phyloP scores from a whole-genome alignment of 2,329 filamentous ascomycete species.

The Fusarium liriodendri region DNA sequence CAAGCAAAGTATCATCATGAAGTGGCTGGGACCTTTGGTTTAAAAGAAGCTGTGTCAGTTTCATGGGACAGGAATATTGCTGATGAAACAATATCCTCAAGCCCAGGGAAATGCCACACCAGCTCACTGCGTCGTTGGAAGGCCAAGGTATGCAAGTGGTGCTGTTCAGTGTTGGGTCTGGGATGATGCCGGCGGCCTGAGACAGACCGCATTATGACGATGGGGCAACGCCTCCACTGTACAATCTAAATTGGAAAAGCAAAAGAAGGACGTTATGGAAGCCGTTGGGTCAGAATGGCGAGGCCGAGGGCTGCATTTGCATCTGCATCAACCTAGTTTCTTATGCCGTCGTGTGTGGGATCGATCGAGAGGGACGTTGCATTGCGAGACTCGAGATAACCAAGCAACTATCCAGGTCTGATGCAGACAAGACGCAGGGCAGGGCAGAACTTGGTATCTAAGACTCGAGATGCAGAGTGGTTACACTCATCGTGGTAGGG shows the following conservation, averaged over 20 bases:
- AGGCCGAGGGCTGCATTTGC: background rate
- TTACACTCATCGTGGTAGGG: background rate
- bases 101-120: background rate
- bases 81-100: background rate
- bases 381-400: background rate
- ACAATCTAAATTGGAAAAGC: background rate
- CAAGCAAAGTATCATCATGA: background rate
- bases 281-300: background rate
- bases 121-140: background rate
- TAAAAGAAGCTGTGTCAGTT: background rate
- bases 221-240: background rate
- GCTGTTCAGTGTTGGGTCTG: background rate
- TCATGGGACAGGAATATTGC: background rate
- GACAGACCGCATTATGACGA: background rate
- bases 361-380: background rate
- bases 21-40: background rate
- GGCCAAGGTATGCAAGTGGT: background rate
- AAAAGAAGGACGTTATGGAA: background rate
- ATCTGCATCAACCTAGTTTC: background rate
- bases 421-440: background rate
- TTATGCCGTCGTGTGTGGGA: background rate
- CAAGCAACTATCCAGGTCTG: background rate
- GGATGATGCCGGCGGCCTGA: slow-evolving; percentile 2
- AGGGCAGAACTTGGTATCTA: background rate
- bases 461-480: background rate